Percentiles rank a stretch among this genome's conserved stretches.
Evolutionary conservation across 2,329 filamentous ascomycete genomes (phyloP).

Genomic region (Aspergillus nomiae): DNA sequence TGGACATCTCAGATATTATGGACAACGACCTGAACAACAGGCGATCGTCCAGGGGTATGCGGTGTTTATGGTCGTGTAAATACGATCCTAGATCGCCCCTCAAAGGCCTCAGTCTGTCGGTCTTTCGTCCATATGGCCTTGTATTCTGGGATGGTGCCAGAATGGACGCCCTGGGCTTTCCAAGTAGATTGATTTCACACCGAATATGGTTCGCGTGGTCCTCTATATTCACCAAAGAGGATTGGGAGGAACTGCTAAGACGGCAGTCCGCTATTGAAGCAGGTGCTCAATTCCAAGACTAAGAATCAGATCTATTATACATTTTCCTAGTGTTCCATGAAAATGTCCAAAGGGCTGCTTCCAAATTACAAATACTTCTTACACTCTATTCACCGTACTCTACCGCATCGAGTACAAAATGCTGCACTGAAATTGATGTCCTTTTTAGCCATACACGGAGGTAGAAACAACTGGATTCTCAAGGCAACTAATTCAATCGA

Average conservation of each 20-base stretch:
- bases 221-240: conserved; percentile 6
- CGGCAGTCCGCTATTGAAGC: not conserved
- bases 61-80: conserved; percentile 3
- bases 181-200: not conserved
- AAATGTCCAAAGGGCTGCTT: not conserved
- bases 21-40: not conserved
- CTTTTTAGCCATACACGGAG: not conserved
- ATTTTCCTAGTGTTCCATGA: not conserved
- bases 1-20: not conserved
- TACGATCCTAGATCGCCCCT: not conserved
- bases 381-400: not conserved
- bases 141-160: too few relatives aligned
- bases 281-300: not conserved
- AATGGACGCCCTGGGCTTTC: not conserved
- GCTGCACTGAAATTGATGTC: not conserved
- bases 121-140: conserved; percentile 6
- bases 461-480: not conserved
- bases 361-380: not conserved
- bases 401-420: not conserved
- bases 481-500: not conserved
- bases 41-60: not conserved
- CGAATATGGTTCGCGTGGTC: conserved; percentile 10
- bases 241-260: conserved; percentile 7
- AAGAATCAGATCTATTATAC: not conserved
- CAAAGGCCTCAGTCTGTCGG: not conserved